phyloP scores from a whole-genome alignment of 2,329 filamentous ascomycete genomes.

The Fusarium bulbicola region DNA sequence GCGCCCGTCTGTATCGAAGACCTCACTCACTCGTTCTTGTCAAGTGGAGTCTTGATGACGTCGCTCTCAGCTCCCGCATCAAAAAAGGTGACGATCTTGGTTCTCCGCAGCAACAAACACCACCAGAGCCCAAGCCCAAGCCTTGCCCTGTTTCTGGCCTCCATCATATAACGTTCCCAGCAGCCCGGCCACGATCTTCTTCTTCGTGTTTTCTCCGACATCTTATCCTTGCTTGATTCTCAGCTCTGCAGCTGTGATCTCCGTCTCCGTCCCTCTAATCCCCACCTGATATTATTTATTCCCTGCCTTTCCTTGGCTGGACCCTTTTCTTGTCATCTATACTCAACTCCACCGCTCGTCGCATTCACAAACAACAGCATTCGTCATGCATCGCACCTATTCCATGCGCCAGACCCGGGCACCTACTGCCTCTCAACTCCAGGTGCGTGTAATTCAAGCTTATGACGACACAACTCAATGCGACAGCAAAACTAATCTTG shows the following conservation, averaged over 20 bases:
- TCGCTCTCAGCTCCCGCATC: slow-evolving; percentile 36
- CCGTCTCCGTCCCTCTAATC: slow-evolving; percentile 17
- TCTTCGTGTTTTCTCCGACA: slow-evolving; percentile 24
- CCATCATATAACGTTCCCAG: slow-evolving; percentile 42
- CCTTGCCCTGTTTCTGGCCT: slow-evolving; percentile 34
- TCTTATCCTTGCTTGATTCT: slow-evolving; percentile 37
- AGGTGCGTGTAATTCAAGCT: slow-evolving; percentile 53
- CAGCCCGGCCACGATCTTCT: slow-evolving; percentile 33
- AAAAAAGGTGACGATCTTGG: slow-evolving; percentile 42
- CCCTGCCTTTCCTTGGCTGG: slow-evolving; percentile 27
- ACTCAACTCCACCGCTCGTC: slow-evolving; percentile 37
- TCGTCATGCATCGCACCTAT: slow-evolving; percentile 94
- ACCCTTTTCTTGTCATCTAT: slow-evolving; percentile 23
- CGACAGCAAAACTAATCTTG: slow-evolving; percentile 11
- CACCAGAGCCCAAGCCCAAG: slow-evolving; percentile 19
- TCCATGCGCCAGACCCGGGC: slow-evolving; percentile 98
- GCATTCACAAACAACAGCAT: slow-evolving; percentile 25
- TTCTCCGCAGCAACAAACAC: slow-evolving; percentile 45
- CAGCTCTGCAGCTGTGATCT: slow-evolving; percentile 27
- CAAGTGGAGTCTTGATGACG: slow-evolving; percentile 42
- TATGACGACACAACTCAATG: not conserved
- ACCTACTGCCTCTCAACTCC: slow-evolving; percentile 85
- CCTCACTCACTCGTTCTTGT: slow-evolving; percentile 25
- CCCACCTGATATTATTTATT: slow-evolving; percentile 31
- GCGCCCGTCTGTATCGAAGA: slow-evolving; percentile 24